Percentiles rank a stretch among this genome's conserved stretches.
Conservation (phyloP, 2,329 filamentous ascomycete genomes). For the Penicillium sp. region DNA sequence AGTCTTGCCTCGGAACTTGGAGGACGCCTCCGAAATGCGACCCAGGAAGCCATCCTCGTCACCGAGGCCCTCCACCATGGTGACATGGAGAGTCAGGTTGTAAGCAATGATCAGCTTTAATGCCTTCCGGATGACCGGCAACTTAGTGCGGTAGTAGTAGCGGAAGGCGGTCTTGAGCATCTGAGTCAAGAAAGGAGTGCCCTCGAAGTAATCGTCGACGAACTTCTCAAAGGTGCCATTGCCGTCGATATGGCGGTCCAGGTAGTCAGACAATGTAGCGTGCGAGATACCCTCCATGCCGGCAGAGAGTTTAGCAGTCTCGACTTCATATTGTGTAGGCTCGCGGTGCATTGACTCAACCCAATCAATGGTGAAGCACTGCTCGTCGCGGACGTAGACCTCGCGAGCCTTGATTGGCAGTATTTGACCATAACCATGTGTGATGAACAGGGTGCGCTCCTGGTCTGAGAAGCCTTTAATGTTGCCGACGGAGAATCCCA, state of each 20-base stretch:
- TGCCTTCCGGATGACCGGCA: conserved; percentile 89
- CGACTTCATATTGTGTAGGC: conserved; percentile 78
- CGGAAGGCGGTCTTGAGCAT: conserved; percentile 95
- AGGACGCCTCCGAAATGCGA: conserved; percentile 80
- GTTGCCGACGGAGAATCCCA: conserved; percentile 88
- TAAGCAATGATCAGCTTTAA: conserved; percentile 94
- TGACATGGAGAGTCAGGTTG: conserved; percentile 92
- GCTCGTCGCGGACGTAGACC: conserved; percentile 87
- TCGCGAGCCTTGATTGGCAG: conserved; percentile 91
- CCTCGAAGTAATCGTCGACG: conserved; percentile 94
- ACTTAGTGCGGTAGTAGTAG: conserved; percentile 85
- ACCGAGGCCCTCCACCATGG: conserved; percentile 86
- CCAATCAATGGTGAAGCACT: conserved; percentile 93
- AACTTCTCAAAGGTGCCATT: conserved; percentile 90
- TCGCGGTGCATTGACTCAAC: conserved; percentile 76
- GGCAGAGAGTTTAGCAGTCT: conserved; percentile 84
- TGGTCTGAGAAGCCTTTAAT: conserved; percentile 77
- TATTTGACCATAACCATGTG: conserved; percentile 91
- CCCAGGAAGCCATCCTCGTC: conserved; percentile 76
- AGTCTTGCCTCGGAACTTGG: conserved; percentile 85
- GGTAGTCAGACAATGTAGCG: conserved; percentile 81
- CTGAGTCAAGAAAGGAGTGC: conserved; percentile 90
- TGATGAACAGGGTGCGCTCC: conserved; percentile 79
- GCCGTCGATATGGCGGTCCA: conserved; percentile 90
- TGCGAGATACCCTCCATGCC: conserved; percentile 84